Evolutionary conservation across 257 asterid species (phyloP), one percentile per base, ranked within the genome.

Genomic region (Jacaranda mimosifolia): DNA sequence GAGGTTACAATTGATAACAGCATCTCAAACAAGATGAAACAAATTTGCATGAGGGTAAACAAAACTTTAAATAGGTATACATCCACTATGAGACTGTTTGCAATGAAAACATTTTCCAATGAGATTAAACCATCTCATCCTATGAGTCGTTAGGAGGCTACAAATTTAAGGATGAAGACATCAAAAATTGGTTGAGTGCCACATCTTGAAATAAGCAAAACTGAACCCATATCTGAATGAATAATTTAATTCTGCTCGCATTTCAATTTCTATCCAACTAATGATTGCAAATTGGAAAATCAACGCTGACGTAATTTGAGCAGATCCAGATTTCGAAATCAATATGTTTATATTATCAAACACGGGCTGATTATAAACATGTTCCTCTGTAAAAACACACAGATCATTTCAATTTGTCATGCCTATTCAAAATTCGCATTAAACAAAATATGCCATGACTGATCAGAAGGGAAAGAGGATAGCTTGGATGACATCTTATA

Each of bases 1-100:
- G 69, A 42, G 14, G 36, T 69, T 55, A 51, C 40, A 42, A 65
- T 45, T 52, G 43, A 67, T 13, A 45, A 68, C 36, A 64, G 72
- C 36, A 72, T 66, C 49, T 9, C 45, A 49, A 14, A 57, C 21
- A 52, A 76, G 13, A 67, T 51, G 39, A 46, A 26, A 58, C 63
- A 65, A 45, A 46, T 59, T 48, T 65, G 26, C 73, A 40, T 35
- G 13, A 40, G 11, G 39, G 52, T 67, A 63, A 38, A 53, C 38
- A 19, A 14, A 66, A 67, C 62, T 38, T 70, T 13, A 11, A 72
- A 63, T 35, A 14, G 42, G 53, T 8, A 19, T 53, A 4, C 11
- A 36, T 53, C 42, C 52, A 63, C 21, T 78, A 39, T 70, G 68
- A 78, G 59, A 4, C 19, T 12, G 59, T 15, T 53, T 15, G 6